A percentile compares a stretch with the other conserved stretches of the same genome.
phyloP scores from a whole-genome alignment of 2,329 filamentous ascomycete species.

The Tolypocladium tropicale region DNA sequence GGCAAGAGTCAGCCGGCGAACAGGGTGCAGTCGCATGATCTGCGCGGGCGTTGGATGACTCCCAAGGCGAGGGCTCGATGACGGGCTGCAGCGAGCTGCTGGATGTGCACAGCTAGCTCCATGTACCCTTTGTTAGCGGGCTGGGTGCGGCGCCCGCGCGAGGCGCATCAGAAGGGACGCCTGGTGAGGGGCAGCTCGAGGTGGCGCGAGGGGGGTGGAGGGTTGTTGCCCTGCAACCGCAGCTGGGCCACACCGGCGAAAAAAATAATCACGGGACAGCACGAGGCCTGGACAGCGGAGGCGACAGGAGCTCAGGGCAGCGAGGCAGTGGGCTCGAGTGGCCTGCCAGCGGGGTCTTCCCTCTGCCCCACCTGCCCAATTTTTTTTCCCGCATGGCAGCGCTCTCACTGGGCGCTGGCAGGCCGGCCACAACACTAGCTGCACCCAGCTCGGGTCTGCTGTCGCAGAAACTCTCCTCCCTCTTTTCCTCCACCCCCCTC shows the following conservation, averaged over 20 bases:
- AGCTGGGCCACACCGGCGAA: not conserved
- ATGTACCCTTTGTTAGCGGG: not conserved
- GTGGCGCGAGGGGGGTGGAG: conserved; percentile 1
- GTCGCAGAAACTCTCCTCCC: conserved; percentile 12
- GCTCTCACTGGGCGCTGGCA: conserved; percentile 3
- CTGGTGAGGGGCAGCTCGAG: not conserved
- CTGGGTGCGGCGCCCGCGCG: not conserved
- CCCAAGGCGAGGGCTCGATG: too few relatives aligned
- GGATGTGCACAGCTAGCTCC: not conserved
- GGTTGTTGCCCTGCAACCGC: conserved; percentile 8
- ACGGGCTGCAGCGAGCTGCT: too few relatives aligned
- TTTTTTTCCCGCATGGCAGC: conserved; percentile 6
- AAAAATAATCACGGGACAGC: not conserved
- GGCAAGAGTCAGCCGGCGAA: not conserved
- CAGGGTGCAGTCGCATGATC: too few relatives aligned
- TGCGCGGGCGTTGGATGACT: too few relatives aligned
- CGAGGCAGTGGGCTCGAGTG: too few relatives aligned
- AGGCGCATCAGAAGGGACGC: not conserved
- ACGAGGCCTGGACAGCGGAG: too few relatives aligned
- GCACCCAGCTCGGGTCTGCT: not conserved
- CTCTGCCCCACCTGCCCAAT: conserved; percentile 11
- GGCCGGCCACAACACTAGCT: not conserved
- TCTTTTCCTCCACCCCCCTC: conserved; percentile 4
- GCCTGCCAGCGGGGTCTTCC: conserved; percentile 3
- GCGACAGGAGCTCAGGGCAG: too few relatives aligned